phyloP scores from a whole-genome alignment of 257 asterid genomes.

The Solanum chilense region DNA sequence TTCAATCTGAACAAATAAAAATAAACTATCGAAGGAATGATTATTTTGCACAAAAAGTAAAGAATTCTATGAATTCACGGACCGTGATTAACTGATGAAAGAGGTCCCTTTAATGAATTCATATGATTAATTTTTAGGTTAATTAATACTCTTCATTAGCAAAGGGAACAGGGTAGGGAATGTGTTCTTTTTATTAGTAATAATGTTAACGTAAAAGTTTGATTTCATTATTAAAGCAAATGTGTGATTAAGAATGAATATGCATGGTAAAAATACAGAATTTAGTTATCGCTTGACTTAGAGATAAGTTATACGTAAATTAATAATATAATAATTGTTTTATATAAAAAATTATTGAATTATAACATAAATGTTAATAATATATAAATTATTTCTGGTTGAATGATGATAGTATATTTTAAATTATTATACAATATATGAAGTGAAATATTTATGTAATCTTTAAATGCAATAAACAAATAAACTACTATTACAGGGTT shows the following conservation, averaged over 20 bases:
- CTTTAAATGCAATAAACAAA: not conserved
- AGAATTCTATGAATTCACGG: not conserved
- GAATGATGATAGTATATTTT: not conserved
- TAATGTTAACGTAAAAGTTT: not conserved
- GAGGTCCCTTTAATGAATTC: not conserved
- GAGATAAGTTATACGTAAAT: not conserved
- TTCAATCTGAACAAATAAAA: not conserved
- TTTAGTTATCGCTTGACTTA: not conserved
- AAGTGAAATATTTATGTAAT: too few relatives aligned
- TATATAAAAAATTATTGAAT: too few relatives aligned
- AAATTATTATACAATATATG: not conserved
- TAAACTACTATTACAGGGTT: not conserved
- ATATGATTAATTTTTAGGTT: not conserved
- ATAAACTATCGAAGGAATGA: accelerated
- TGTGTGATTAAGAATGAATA: not conserved
- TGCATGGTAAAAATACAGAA: not conserved
- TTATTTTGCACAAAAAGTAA: not conserved
- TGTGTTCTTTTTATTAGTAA: not conserved
- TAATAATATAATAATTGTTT: not conserved
- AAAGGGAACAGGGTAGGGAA: not conserved
- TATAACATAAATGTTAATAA: too few relatives aligned
- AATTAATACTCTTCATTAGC: not conserved
- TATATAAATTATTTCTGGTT: too few relatives aligned
- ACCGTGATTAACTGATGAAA: not conserved
- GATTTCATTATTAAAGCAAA: not conserved